Conservation (phyloP, 148 eudicot genomes). For the Rhododendron henanense region DNA sequence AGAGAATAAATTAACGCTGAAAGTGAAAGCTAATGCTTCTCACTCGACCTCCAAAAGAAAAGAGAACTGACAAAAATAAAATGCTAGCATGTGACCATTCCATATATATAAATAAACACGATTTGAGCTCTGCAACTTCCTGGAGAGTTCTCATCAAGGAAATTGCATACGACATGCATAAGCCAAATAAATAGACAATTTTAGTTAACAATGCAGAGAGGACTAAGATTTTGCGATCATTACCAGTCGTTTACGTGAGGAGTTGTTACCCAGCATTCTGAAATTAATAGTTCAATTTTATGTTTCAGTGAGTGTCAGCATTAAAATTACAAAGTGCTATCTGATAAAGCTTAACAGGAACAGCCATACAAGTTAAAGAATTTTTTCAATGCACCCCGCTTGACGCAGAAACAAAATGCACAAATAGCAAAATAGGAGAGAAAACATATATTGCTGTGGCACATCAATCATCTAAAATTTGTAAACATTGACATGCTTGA, state of each 20-base stretch:
- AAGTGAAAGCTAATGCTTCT: background rate
- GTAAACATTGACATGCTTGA: background rate
- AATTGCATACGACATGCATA: background rate
- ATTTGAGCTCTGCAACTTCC: background rate
- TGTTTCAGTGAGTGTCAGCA: background rate
- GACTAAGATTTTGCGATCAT: background rate
- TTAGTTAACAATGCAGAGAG: background rate
- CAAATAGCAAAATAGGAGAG: background rate
- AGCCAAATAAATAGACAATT: background rate
- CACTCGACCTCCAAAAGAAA: background rate
- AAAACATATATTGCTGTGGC: background rate
- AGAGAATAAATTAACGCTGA: background rate
- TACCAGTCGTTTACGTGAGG: conserved; percentile 62
- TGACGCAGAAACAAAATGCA: background rate
- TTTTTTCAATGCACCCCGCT: background rate
- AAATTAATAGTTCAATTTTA: conserved; percentile 18
- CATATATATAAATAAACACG: background rate
- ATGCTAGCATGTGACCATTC: background rate
- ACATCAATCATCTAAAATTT: background rate
- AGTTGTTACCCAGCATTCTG: conserved; percentile 83
- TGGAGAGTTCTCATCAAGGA: background rate
- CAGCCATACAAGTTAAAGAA: background rate
- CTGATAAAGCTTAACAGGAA: background rate
- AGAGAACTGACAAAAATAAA: background rate
- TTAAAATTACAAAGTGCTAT: background rate